Conservation (phyloP, 805 yeast species). For the Wickerhamomyces bovis region DNA sequence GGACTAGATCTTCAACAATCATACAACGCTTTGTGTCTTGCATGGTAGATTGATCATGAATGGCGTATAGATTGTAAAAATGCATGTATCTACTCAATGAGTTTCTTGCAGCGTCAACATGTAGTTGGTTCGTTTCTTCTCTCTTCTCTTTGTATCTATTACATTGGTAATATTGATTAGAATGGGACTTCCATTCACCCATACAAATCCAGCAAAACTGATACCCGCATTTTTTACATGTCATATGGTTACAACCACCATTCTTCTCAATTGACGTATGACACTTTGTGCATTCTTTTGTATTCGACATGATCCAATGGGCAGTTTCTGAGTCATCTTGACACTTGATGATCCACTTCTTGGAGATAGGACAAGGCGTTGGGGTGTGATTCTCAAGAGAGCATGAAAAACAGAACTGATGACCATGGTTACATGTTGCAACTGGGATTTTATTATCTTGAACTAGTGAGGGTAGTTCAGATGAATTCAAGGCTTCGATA, state of each 20-base stretch:
- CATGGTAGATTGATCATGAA: slow-evolving; percentile 70
- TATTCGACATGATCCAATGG: slow-evolving; percentile 80
- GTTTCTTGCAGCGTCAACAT: slow-evolving; percentile 34
- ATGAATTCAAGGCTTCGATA: slow-evolving; percentile 30
- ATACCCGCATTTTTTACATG: slow-evolving; percentile 66
- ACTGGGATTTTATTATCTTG: slow-evolving; percentile 42
- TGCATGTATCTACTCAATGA: slow-evolving; percentile 64
- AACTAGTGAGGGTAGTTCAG: slow-evolving; percentile 8
- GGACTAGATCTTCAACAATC: slow-evolving; percentile 59
- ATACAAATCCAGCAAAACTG: slow-evolving; percentile 95
- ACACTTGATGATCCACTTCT: slow-evolving; percentile 72
- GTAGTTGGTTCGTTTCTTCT: slow-evolving; percentile 23
- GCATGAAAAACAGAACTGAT: slow-evolving; percentile 77
- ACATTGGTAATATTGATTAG: slow-evolving; percentile 60
- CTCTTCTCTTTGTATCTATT: slow-evolving; percentile 41
- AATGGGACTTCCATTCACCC: slow-evolving; percentile 70
- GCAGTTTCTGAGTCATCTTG: slow-evolving; percentile 83
- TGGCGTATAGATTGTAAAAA: slow-evolving; percentile 66
- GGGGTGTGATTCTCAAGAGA: slow-evolving; percentile 75
- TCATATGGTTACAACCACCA: slow-evolving; percentile 98
- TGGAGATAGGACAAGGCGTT: slow-evolving; percentile 66
- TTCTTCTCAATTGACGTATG: slow-evolving; percentile 75
- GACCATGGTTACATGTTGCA: slow-evolving; percentile 60
- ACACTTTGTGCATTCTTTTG: slow-evolving; percentile 86
- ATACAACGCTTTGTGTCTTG: slow-evolving; percentile 61